These are phyloP conservation scores for Basidioascus undulatus DNA, from an alignment of 768 basidiomycete species.

Conservation along the genomic window DNA sequence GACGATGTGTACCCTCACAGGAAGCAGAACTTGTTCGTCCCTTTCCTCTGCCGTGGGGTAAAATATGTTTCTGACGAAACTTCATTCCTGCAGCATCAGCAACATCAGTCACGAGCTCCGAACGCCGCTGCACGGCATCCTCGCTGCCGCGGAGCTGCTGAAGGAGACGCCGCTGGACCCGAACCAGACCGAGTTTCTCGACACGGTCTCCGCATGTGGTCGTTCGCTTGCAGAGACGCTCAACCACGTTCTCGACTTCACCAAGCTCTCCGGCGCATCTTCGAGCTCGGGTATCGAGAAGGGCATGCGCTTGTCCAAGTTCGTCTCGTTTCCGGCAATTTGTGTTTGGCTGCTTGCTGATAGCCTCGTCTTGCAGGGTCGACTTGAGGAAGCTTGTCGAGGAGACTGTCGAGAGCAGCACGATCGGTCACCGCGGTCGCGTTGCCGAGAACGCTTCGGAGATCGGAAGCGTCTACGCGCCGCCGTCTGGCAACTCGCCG, in stretches of 20 bases:
- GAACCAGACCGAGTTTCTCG: slow-evolving; percentile 61
- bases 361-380: slow-evolving; percentile 22
- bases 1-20: no score
- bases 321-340: slow-evolving; percentile 12
- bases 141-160: slow-evolving; percentile 78
- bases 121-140: slow-evolving; percentile 77
- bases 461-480: slow-evolving; percentile 81
- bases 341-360: background rate
- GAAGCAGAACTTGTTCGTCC: no score
- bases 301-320: slow-evolving; percentile 44
- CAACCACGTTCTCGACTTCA: slow-evolving; percentile 89
- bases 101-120: slow-evolving; percentile 16
- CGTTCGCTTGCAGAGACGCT: slow-evolving; percentile 91
- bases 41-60: slow-evolving; percentile 72
- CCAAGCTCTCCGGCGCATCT: slow-evolving; percentile 68
- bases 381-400: slow-evolving; percentile 62
- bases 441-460: slow-evolving; percentile 42
- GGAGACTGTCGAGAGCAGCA: slow-evolving; percentile 31
- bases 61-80: no score
- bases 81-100: no score
- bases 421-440: slow-evolving; percentile 74
- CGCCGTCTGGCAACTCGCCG: slow-evolving; percentile 31
- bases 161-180: slow-evolving; percentile 59
- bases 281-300: slow-evolving; percentile 57
- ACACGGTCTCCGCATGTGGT: slow-evolving; percentile 83